Percentiles rank a stretch among this genome's conserved stretches.
Evolutionary conservation across 1,139 yeast genomes (phyloP).

Genomic region (Meyerozyma smithsonii): DNA sequence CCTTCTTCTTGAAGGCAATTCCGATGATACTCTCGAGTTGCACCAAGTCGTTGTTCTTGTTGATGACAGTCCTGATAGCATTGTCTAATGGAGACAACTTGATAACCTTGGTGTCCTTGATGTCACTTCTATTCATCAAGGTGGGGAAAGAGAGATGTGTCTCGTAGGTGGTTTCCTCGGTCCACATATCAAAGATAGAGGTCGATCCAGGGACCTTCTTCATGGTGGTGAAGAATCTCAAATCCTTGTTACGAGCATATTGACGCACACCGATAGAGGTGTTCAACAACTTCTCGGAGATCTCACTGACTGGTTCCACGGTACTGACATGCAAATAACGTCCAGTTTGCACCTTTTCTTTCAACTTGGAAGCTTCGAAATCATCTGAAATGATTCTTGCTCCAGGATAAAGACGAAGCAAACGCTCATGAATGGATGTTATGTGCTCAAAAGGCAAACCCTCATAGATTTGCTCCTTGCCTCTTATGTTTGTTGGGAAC

Average conservation of each 20-base stretch:
- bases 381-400: conserved; percentile 69
- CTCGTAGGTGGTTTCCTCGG: conserved; percentile 79
- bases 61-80: conserved; percentile 64
- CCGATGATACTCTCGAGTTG: conserved; percentile 63
- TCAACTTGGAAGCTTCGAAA: conserved; percentile 50
- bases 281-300: conserved; percentile 43
- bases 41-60: conserved; percentile 68
- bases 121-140: conserved; percentile 79
- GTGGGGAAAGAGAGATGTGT: conserved; percentile 81
- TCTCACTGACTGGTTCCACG: conserved; percentile 64
- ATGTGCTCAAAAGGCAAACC: conserved; percentile 87
- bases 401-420: conserved; percentile 75
- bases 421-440: conserved; percentile 74
- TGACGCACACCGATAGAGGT: conserved; percentile 59
- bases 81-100: conserved; percentile 82
- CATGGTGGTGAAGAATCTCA: conserved; percentile 64
- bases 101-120: conserved; percentile 46
- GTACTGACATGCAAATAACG: conserved; percentile 68
- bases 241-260: conserved; percentile 67
- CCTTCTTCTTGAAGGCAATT: conserved; percentile 51
- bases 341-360: conserved; percentile 56
- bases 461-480: conserved; percentile 75
- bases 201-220: conserved; percentile 74
- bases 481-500: conserved; percentile 73
- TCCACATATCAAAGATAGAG: conserved; percentile 77